Percentiles rank a stretch among this genome's conserved stretches.
Conservation (phyloP, 768 basidiomycete genomes). For the Mycena kentingensis region DNA sequence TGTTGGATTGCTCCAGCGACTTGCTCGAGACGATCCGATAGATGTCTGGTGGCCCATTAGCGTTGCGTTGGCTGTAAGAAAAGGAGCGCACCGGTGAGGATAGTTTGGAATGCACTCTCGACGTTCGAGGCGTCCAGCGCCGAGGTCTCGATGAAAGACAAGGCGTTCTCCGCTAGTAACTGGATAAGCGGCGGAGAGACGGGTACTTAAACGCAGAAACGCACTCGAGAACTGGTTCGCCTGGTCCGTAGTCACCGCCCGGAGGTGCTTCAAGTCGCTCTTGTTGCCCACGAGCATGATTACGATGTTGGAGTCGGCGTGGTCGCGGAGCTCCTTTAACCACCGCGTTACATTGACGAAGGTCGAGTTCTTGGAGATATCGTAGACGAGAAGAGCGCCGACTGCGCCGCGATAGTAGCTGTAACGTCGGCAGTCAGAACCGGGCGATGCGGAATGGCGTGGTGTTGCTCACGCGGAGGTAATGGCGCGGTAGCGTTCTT, state of each 20-base stretch:
- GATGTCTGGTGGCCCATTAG: conserved; percentile 63
- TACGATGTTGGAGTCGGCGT: conserved; percentile 90
- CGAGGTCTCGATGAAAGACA: conserved; percentile 98
- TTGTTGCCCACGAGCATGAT: conserved; percentile 99
- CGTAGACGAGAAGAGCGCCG: conserved; percentile 90
- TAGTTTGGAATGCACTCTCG: conserved; percentile 95
- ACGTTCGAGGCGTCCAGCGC: conserved; percentile 99
- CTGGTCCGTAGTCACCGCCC: conserved; percentile 97
- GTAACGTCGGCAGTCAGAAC: conserved; percentile 8
- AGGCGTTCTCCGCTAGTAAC: conserved; percentile 88
- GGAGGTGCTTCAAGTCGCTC: conserved; percentile 97
- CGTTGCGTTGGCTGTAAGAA: conserved; percentile 16
- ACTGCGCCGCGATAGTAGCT: conserved; percentile 98
- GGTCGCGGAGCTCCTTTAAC: conserved; percentile 96
- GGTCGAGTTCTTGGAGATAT: conserved; percentile 92
- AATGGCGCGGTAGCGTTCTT: conserved; percentile 97
- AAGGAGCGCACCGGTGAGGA: conserved; percentile 87
- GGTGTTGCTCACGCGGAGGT: conserved; percentile 80
- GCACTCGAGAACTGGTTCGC: conserved; percentile 87
- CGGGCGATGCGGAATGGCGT: conserved; percentile 2
- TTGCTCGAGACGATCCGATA: conserved; percentile 97
- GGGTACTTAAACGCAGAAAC: conserved; percentile 28
- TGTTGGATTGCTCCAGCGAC: conserved; percentile 82
- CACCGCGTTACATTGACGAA: conserved; percentile 93
- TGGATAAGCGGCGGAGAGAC: neutral